Evolutionary conservation across 2,329 filamentous ascomycete species (phyloP).

Genomic region (Dactylellina haptotyla): DNA sequence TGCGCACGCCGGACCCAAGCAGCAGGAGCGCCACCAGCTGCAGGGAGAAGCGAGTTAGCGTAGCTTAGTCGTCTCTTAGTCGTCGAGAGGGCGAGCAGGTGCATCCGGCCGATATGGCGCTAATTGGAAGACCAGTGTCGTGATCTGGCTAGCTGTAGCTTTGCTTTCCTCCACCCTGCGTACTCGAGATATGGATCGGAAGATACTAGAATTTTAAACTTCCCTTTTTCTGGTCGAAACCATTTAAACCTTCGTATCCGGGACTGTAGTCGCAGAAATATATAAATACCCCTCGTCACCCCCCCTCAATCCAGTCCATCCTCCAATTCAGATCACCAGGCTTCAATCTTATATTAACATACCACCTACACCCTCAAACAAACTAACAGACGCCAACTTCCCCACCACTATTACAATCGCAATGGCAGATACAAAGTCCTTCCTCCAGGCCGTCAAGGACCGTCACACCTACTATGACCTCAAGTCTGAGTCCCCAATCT

Average conservation of each 20-base stretch:
- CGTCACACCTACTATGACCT: slow-evolving; percentile 77
- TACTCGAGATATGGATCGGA: neutral
- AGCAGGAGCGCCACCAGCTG: slow-evolving; percentile 14
- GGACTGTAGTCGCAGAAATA: neutral
- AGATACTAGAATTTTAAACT: neutral
- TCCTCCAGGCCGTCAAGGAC: slow-evolving; percentile 73
- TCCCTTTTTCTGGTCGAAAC: neutral
- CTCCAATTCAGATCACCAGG: neutral
- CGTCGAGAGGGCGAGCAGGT: slow-evolving; percentile 10
- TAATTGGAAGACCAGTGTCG: slow-evolving; percentile 38
- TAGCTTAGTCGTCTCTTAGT: neutral
- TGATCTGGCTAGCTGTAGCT: slow-evolving; percentile 6
- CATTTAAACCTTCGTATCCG: neutral
- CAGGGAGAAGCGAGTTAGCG: neutral
- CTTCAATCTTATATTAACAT: slow-evolving; percentile 10
- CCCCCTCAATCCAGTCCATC: neutral
- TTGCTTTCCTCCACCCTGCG: neutral
- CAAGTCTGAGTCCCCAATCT: slow-evolving; percentile 71
- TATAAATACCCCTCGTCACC: neutral
- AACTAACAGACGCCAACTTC: neutral
- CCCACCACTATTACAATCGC: slow-evolving; percentile 1
- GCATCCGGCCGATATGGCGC: slow-evolving; percentile 48
- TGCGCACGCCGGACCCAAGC: neutral
- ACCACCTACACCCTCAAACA: slow-evolving; percentile 3
- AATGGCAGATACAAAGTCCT: slow-evolving; percentile 59